Evolutionary conservation across 1,284 basidiomycete genomes (phyloP), one percentile per base, ranked within the genome.

Genomic region (Cryptococcus wingfieldii): DNA sequence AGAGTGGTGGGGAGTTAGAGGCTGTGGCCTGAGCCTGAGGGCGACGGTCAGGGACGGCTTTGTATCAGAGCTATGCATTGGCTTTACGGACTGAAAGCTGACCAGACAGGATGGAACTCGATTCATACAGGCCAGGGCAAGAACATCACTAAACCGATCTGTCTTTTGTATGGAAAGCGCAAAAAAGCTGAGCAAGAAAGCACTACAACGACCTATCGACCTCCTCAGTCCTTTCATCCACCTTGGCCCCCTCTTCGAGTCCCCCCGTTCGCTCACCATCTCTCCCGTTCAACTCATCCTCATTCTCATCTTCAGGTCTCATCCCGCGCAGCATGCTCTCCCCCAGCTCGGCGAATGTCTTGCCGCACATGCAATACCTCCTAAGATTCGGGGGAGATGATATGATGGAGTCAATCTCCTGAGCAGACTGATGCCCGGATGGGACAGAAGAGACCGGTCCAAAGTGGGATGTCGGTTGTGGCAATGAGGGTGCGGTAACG

Each of bases 291-390:
- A 23, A 27, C 10, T 47, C 39, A 13, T 62, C 60, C 19, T 66
- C 62, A 34, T 61, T 61, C 53, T 57, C 49, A 49, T 63, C 67
- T n/a, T 51, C 54, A 13, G 34, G 38, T 28, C 62, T 59, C 55
- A 65, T 55, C 23, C 63, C 25, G 41, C 54, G 45, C 62, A 74
- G 60, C 31, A 67, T 65, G 13, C 63, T 65, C 39, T 69, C 67
- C 3, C 66, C 63, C n/a, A 72, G 56, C 47, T 71, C 68, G 13
- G 65, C 69, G 50, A 74, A 72, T 5, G 63, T 61, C 10, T 47
- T 47, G 6, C 67, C 67, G 53, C 72, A 74, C 58, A 66, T 66
- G 41, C 72, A 74, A 8, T 18, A 52, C 23, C 50, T 51, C 37
- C 65, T 58, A 10, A 51, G 48, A 5, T 54, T 37, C 1, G 61